Conservation (phyloP, 2,329 filamentous ascomycete genomes). For the Pseudogymnoascus sp. region DNA sequence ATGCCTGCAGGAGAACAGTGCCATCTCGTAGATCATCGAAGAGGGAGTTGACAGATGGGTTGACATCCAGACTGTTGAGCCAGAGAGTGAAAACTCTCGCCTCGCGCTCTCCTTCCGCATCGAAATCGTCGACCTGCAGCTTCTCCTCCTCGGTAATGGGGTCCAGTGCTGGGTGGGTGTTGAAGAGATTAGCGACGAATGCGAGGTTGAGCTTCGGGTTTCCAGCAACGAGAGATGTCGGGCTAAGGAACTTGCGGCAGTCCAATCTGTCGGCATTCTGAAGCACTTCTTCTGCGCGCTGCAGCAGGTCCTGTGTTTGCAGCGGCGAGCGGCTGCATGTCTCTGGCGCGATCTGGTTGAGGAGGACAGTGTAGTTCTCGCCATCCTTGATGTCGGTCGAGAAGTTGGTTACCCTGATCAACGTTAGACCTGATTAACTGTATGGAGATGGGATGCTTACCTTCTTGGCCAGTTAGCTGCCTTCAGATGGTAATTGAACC, state of each 20-base stretch:
- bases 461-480: constrained; percentile 88
- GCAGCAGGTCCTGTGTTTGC: constrained; percentile 73
- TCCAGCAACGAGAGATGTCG: constrained; percentile 84
- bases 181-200: constrained; percentile 97
- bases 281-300: constrained; percentile 90
- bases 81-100: constrained; percentile 95
- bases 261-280: constrained; percentile 84
- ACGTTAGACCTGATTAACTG: constrained; percentile 15
- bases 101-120: constrained; percentile 95
- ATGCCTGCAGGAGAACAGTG: constrained; percentile 79
- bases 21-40: constrained; percentile 94
- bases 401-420: constrained; percentile 75
- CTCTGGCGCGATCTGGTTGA: constrained; percentile 85
- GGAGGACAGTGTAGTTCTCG: constrained; percentile 92
- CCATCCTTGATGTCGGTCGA: constrained; percentile 92
- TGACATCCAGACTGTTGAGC: constrained; percentile 94
- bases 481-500: constrained; percentile 99
- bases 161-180: constrained; percentile 89
- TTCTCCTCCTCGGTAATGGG: constrained; percentile 99
- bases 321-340: constrained; percentile 76
- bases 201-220: constrained; percentile 98
- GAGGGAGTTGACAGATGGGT: constrained; percentile 90
- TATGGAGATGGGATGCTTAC: constrained; percentile 33
- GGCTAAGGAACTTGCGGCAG: constrained; percentile 94
- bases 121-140: constrained; percentile 93